Evolutionary conservation across 1,284 basidiomycete genomes (phyloP).

Genomic region (Puccinia novopanici): DNA sequence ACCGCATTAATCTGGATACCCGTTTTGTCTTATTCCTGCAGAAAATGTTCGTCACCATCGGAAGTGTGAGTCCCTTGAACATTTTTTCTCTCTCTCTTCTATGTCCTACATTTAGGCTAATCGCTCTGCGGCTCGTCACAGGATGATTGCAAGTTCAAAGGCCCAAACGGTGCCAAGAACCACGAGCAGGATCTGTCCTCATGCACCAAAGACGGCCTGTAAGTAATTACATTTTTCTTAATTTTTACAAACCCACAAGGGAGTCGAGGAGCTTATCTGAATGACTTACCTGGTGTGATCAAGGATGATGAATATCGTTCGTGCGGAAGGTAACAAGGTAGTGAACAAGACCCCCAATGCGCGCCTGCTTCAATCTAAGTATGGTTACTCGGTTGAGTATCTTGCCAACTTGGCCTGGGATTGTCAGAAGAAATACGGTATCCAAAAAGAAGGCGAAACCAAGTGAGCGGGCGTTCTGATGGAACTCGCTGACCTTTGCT

Average conservation of each 20-base stretch:
- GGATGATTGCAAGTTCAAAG: conserved; percentile 47
- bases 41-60: conserved; percentile 51
- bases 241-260: not conserved
- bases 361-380: conserved; percentile 42
- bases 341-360: conserved; percentile 46
- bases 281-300: not conserved
- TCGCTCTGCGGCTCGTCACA: not conserved
- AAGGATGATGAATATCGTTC: conserved; percentile 51
- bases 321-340: conserved; percentile 37
- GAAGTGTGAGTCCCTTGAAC: conserved; percentile 29
- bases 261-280: not conserved
- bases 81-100: not conserved
- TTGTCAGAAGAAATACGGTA: conserved; percentile 51
- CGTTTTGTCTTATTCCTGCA: not conserved
- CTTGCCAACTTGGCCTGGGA: conserved; percentile 45
- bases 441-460: conserved; percentile 13
- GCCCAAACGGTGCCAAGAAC: conserved; percentile 48
- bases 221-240: conserved; percentile 9
- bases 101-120: not conserved
- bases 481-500: not conserved
- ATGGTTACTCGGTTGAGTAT: conserved; percentile 46
- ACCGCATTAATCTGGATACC: too few relatives aligned
- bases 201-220: conserved; percentile 47
- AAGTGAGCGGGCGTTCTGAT: conserved; percentile 19
- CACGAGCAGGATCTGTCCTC: conserved; percentile 30